Base-by-base conservation (phyloP, 2,329 filamentous ascomycete species). In the Penicillium sp. region DNA sequence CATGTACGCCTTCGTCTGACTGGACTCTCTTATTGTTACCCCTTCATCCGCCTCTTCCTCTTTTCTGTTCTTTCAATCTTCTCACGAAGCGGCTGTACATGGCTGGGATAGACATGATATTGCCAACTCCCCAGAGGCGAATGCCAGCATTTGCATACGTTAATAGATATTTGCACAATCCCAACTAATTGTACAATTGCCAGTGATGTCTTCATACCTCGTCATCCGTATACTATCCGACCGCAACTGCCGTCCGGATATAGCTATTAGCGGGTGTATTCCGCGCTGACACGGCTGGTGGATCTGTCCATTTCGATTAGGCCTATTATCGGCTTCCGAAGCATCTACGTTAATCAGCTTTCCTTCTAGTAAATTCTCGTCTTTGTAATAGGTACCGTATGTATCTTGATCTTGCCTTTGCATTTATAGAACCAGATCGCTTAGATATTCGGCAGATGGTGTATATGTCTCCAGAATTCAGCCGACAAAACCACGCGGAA, bases 401-500 rank as follows among this genome's bases (percentile, higher is more conserved):
- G n/a, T 28, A 6, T 22, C 11, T 28, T 41, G 2, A 18, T 9
- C 29, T 33, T 29, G 12, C 22, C 14, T 27, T 9, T 11, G 12
- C 1, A 33, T 28, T 16, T 31, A 7, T 30, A 29, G n/a, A 18
- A 35, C 9, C 8, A 16, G 14, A 10, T 35, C 18, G 8, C 11
- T 37, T n/a, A 10, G 1, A 25, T 11, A 18, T 7, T 14, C 19
- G 14, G 22, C 22, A 25, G 2, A 5, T 3, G 22, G 22, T 25
- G 8, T 62, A 58, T 39, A 65, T 65, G 62, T 61, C 62, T 59
- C 54, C 56, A 25, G 42, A 52, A 54, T 7, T 37, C 27, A 39
- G 16, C 48, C 44, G 40, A 13, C 40, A 49, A 33, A 29, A 44
- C 38, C 18, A 45, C 16, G 16, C 42, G 16, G 27, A 28, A 30